Evolutionary conservation across 1,284 basidiomycete species (phyloP).

Genomic region (Trichosporon ovoides): DNA sequence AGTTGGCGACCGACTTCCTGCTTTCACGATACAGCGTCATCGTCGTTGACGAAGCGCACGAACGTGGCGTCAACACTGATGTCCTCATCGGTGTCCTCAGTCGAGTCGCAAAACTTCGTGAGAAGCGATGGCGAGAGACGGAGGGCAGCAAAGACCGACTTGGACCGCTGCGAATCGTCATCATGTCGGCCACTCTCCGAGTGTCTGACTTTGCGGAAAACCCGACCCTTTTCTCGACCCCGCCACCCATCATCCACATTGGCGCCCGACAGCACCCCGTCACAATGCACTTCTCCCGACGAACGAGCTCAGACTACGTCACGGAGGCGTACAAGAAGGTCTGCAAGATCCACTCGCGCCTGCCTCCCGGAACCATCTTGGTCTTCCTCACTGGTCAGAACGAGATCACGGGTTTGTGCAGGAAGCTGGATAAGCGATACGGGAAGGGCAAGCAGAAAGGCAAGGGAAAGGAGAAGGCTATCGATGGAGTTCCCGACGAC

Average conservation of each 20-base stretch:
- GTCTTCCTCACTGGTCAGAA: slow-evolving; percentile 74
- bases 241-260: slow-evolving; percentile 87
- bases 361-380: slow-evolving; percentile 67
- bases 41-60: slow-evolving; percentile 96
- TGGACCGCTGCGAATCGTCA: slow-evolving; percentile 84
- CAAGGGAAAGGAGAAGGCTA: slow-evolving; percentile 39
- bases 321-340: slow-evolving; percentile 86
- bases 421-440: slow-evolving; percentile 71
- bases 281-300: slow-evolving; percentile 85
- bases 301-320: slow-evolving; percentile 82
- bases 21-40: slow-evolving; percentile 87
- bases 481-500: slow-evolving; percentile 11
- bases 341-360: slow-evolving; percentile 66
- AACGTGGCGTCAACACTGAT: slow-evolving; percentile 96
- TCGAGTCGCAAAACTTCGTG: slow-evolving; percentile 79
- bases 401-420: slow-evolving; percentile 63
- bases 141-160: slow-evolving; percentile 61
- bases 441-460: slow-evolving; percentile 60
- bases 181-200: slow-evolving; percentile 98
- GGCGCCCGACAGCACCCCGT: slow-evolving; percentile 91
- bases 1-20: slow-evolving; percentile 85
- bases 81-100: slow-evolving; percentile 94
- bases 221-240: slow-evolving; percentile 67
- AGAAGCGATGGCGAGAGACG: slow-evolving; percentile 76
- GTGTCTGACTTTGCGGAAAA: slow-evolving; percentile 92